These are phyloP conservation scores for Cucurbita ficifolia DNA, from an alignment of 306 rosid species.

Conservation along the genomic window DNA sequence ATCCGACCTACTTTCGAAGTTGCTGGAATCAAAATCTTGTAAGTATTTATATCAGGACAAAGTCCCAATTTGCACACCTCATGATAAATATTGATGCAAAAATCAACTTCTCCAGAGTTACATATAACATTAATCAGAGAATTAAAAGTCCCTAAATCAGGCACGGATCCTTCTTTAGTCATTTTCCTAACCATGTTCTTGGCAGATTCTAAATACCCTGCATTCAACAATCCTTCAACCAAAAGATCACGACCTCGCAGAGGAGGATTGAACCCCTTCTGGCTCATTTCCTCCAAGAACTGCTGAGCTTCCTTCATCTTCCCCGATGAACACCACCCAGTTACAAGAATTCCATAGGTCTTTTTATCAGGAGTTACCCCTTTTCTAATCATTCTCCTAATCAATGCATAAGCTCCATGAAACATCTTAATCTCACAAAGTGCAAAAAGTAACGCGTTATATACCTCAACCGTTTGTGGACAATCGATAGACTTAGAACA, in stretches of 20 bases:
- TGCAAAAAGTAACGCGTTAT: conserved; percentile 60
- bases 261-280: conserved; percentile 69
- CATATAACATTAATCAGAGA: conserved; percentile 33
- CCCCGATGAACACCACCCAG: conserved; percentile 78
- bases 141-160: conserved; percentile 63
- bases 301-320: conserved; percentile 65
- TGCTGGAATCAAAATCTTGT: conserved; percentile 55
- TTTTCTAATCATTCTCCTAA: conserved; percentile 61
- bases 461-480: conserved; percentile 27
- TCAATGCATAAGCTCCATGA: conserved; percentile 66
- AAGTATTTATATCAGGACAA: conserved; percentile 58
- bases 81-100: conserved; percentile 40
- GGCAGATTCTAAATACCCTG: conserved; percentile 58
- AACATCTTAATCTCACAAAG: conserved; percentile 63
- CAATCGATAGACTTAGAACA: conserved; percentile 27
- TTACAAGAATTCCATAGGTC: conserved; percentile 53
- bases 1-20: conserved; percentile 46
- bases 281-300: conserved; percentile 65
- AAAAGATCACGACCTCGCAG: conserved; percentile 79
- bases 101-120: conserved; percentile 48
- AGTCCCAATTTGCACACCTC: conserved; percentile 46
- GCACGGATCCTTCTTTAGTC: conserved; percentile 48
- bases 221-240: conserved; percentile 67
- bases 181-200: conserved; percentile 59
- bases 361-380: conserved; percentile 42